phyloP scores from a whole-genome alignment of 495 filamentous ascomycete genomes.

The Friedmanniomyces endolithicus region DNA sequence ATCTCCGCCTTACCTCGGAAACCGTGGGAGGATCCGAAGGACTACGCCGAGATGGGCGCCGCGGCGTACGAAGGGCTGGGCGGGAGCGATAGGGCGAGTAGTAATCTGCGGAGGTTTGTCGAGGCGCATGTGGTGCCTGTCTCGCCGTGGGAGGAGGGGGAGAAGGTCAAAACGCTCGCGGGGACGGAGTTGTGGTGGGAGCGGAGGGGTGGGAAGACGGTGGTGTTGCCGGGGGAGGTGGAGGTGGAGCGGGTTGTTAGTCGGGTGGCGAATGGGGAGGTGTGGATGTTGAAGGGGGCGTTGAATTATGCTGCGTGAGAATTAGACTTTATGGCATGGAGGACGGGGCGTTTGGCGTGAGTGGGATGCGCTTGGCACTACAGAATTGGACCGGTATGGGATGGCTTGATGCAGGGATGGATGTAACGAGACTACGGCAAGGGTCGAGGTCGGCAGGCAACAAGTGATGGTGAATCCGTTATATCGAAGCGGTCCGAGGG shows the following conservation, averaged over 20 bases:
- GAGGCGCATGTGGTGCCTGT: constrained; percentile 70
- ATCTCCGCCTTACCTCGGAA: constrained; percentile 72
- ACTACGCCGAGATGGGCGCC: constrained; percentile 61
- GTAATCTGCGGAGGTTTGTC: constrained; percentile 72
- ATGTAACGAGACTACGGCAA: too few relatives aligned
- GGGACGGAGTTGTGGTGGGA: constrained; percentile 75
- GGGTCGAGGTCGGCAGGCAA: too few relatives aligned
- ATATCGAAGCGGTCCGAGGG: too few relatives aligned
- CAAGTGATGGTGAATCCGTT: too few relatives aligned
- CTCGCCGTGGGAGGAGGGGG: constrained; percentile 67
- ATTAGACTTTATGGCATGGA: not conserved
- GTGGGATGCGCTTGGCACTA: not conserved
- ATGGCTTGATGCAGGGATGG: too few relatives aligned
- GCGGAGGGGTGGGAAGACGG: constrained; percentile 47
- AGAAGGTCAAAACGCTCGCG: constrained; percentile 57
- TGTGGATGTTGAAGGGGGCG: constrained; percentile 37
- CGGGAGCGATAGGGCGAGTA: constrained; percentile 66
- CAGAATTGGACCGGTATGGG: too few relatives aligned
- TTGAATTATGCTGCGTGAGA: constrained; percentile 23
- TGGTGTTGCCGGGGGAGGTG: constrained; percentile 67
- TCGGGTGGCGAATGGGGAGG: constrained; percentile 72
- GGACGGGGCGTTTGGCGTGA: not conserved
- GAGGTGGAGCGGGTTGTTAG: constrained; percentile 59
- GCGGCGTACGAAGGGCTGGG: constrained; percentile 67
- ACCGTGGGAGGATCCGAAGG: constrained; percentile 83